phyloP scores from a whole-genome alignment of 768 basidiomycete genomes.

The Termitomyces sp. region DNA sequence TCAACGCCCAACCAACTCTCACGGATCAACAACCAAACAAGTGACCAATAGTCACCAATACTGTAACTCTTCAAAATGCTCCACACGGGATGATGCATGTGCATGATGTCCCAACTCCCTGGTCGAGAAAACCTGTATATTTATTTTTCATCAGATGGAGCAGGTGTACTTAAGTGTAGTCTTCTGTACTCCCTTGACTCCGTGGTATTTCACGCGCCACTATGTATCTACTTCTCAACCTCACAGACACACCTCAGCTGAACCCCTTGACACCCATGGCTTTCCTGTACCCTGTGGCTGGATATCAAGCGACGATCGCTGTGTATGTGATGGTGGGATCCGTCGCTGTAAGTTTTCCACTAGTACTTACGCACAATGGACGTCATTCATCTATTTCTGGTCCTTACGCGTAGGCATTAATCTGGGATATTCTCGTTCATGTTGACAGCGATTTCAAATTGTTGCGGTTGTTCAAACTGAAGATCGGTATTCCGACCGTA shows the following conservation, averaged over 20 bases:
- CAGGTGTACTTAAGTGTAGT: too few relatives aligned
- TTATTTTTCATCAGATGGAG: too few relatives aligned
- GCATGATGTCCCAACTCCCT: too few relatives aligned
- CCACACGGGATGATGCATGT: too few relatives aligned
- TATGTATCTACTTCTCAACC: background rate
- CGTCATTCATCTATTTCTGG: too few relatives aligned
- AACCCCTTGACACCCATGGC: slow-evolving; percentile 28
- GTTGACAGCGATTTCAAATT: slow-evolving; percentile 21
- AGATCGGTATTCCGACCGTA: slow-evolving; percentile 15
- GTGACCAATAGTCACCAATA: too few relatives aligned
- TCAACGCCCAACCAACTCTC: too few relatives aligned
- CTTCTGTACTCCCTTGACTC: background rate
- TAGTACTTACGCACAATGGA: too few relatives aligned
- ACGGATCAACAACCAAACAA: too few relatives aligned
- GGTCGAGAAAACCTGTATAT: too few relatives aligned
- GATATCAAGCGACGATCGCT: slow-evolving; percentile 20
- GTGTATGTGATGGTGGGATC: slow-evolving; percentile 21
- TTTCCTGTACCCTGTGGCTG: slow-evolving; percentile 20
- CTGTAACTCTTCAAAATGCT: too few relatives aligned
- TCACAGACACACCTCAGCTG: slow-evolving; percentile 5
- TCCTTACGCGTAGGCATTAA: background rate
- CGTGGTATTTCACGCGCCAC: too few relatives aligned
- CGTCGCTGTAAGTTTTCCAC: slow-evolving; percentile 8
- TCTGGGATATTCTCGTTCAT: slow-evolving; percentile 22
- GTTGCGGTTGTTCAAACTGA: slow-evolving; percentile 10